Conservation (phyloP, 805 yeast genomes). For the Candida gorgasii region DNA sequence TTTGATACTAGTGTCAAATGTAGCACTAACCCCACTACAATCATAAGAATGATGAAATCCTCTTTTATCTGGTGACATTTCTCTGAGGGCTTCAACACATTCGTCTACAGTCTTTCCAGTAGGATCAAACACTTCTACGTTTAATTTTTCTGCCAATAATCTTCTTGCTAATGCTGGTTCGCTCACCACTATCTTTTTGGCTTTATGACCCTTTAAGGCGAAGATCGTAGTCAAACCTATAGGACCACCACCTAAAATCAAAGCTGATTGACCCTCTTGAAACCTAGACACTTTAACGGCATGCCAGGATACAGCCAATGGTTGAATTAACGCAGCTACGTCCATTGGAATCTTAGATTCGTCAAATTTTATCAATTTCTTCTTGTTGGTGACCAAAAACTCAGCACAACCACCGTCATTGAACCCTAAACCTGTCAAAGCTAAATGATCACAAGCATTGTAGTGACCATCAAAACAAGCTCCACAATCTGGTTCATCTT, state of each 20-base stretch:
- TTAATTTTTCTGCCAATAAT: conserved; percentile 52
- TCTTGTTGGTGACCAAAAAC: conserved; percentile 41
- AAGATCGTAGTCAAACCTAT: conserved; percentile 60
- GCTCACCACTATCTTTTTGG: conserved; percentile 48
- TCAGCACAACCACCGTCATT: conserved; percentile 58
- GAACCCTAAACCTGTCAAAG: conserved; percentile 58
- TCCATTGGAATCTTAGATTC: conserved; percentile 37
- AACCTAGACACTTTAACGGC: conserved; percentile 49
- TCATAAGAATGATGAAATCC: conserved; percentile 56
- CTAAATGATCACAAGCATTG: conserved; percentile 52
- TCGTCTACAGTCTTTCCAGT: conserved; percentile 34
- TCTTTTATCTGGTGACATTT: conserved; percentile 37
- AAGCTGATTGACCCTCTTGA: conserved; percentile 45
- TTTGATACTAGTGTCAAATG: conserved; percentile 51
- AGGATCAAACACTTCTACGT: conserved; percentile 55
- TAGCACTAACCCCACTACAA: conserved; percentile 55
- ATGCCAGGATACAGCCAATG: conserved; percentile 62
- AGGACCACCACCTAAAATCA: conserved; percentile 63
- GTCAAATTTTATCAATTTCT: conserved; percentile 44
- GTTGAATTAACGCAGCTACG: conserved; percentile 57
- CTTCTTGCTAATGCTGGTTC: conserved; percentile 61
- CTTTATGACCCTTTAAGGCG: conserved; percentile 47
- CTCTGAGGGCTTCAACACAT: conserved; percentile 36
- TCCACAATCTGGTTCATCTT: conserved; percentile 34
- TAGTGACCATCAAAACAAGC: conserved; percentile 52